These are phyloP conservation scores for Begonia loranthoides DNA, from an alignment of 306 rosid species.

Conservation along the genomic window DNA sequence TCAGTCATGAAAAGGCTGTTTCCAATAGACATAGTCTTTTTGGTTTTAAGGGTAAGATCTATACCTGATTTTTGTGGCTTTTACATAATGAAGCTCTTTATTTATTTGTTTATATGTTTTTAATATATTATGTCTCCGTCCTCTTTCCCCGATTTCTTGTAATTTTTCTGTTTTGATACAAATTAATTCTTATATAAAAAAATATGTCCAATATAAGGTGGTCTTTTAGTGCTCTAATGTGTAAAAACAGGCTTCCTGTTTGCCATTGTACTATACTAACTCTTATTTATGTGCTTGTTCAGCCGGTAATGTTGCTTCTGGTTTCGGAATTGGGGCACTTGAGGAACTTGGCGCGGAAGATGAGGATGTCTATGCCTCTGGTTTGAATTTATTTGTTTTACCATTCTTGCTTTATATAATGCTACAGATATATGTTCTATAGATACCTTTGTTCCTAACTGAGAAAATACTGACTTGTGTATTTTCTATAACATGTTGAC, in stretches of 20 bases:
- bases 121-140: constrained; percentile 8
- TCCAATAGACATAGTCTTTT: constrained; percentile 46
- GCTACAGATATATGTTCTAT: too few relatives aligned
- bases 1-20: constrained; percentile 27
- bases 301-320: constrained; percentile 92
- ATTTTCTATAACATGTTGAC: too few relatives aligned
- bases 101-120: neutral
- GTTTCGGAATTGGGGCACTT: constrained; percentile 99
- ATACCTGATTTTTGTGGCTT: neutral
- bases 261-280: constrained; percentile 1
- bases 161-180: too few relatives aligned
- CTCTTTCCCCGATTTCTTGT: too few relatives aligned
- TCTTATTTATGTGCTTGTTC: constrained; percentile 20
- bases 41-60: constrained; percentile 76
- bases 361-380: constrained; percentile 79
- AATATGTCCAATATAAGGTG: too few relatives aligned
- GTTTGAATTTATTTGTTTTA: constrained; percentile 29
- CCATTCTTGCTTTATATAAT: neutral
- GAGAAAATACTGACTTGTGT: too few relatives aligned
- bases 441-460: too few relatives aligned
- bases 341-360: constrained; percentile 91
- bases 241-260: too few relatives aligned
- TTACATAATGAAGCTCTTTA: too few relatives aligned
- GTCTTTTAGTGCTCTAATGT: too few relatives aligned
- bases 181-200: too few relatives aligned